Conservation (phyloP, 768 basidiomycete genomes). For the Phylloporus sp. region DNA sequence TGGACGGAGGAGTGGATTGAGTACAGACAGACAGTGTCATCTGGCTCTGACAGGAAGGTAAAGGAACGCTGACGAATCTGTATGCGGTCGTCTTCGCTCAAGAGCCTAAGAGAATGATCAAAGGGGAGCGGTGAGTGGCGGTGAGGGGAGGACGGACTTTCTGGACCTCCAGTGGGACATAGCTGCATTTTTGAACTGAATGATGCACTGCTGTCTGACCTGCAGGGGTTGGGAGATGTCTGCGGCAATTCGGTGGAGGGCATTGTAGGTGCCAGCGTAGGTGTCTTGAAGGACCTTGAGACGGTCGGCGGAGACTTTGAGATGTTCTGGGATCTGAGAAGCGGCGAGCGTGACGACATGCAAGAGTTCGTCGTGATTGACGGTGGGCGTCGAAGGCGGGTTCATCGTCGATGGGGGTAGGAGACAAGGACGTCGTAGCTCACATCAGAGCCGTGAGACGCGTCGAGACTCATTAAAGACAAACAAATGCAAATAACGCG, state of each 20-base stretch:
- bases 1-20: neutral
- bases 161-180: constrained; percentile 71
- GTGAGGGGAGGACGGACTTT: constrained; percentile 44
- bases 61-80: constrained; percentile 64
- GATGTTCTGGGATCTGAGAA: constrained; percentile 58
- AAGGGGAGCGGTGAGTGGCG: constrained; percentile 2
- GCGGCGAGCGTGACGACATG: constrained; percentile 62
- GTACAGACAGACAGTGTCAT: constrained; percentile 58
- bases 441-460: neutral
- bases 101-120: constrained; percentile 42
- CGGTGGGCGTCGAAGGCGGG: constrained; percentile 29
- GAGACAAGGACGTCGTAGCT: neutral
- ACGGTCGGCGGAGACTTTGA: constrained; percentile 48
- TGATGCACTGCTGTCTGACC: constrained; percentile 76
- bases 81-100: constrained; percentile 61
- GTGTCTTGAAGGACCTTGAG: constrained; percentile 61
- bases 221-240: constrained; percentile 53
- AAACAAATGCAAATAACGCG: constrained; percentile 44
- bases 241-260: constrained; percentile 68
- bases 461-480: constrained; percentile 5
- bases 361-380: constrained; percentile 61
- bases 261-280: constrained; percentile 65
- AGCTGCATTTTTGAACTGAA: constrained; percentile 84
- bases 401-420: constrained; percentile 20
- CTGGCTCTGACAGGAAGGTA: constrained; percentile 67